phyloP scores from a whole-genome alignment of 176 grass and related monocot genomes.

The Elymus sibiricus region DNA sequence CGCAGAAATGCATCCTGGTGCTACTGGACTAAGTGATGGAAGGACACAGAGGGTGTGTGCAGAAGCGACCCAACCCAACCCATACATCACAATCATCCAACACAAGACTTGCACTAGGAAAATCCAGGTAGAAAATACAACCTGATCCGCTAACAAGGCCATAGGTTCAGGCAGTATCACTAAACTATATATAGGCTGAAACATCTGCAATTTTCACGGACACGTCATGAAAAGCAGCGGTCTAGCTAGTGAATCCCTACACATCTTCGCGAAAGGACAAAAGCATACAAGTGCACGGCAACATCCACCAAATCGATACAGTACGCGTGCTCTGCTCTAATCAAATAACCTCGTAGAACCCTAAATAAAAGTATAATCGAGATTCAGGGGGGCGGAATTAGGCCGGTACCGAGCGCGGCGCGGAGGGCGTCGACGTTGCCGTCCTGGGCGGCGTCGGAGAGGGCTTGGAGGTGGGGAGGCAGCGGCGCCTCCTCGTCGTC shows the following conservation, averaged over 20 bases:
- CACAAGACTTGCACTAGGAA: neutral
- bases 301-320: neutral
- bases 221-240: neutral
- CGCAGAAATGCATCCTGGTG: neutral
- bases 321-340: neutral
- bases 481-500: slow-evolving; percentile 56
- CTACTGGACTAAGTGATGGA: neutral
- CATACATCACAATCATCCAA: neutral
- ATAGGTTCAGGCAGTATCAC: neutral
- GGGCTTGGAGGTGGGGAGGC: slow-evolving; percentile 69
- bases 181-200: neutral
- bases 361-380: neutral
- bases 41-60: neutral
- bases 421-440: slow-evolving; percentile 63
- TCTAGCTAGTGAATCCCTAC: neutral
- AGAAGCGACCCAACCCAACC: neutral
- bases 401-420: slow-evolving; percentile 53
- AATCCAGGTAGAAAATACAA: neutral
- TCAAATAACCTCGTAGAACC: neutral
- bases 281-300: neutral
- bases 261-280: neutral
- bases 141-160: neutral
- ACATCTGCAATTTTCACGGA: neutral
- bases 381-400: neutral
- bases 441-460: slow-evolving; percentile 69